Evolutionary conservation across 2,329 filamentous ascomycete species (phyloP).

Genomic region (Metarhizium rileyi): DNA sequence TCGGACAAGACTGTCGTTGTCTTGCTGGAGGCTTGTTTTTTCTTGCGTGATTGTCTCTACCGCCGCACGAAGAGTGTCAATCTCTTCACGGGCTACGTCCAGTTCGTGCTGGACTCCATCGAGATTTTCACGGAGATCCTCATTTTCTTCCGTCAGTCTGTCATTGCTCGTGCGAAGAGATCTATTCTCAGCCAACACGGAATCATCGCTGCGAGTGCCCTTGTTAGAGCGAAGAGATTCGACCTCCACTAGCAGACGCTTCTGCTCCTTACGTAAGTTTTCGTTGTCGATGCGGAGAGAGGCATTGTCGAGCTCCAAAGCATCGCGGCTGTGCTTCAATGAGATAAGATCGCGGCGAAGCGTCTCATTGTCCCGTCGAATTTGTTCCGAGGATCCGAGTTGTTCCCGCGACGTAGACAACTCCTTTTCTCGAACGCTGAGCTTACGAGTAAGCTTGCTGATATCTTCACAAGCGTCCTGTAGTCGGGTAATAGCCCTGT

Average conservation of each 20-base stretch:
- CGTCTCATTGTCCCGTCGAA: slow-evolving; percentile 27
- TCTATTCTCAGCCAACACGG: slow-evolving; percentile 33
- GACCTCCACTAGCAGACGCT: slow-evolving; percentile 28
- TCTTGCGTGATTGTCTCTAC: slow-evolving; percentile 31
- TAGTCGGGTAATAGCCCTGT: slow-evolving; percentile 53
- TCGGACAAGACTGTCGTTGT: slow-evolving; percentile 42
- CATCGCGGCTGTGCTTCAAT: slow-evolving; percentile 28
- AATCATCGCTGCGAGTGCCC: slow-evolving; percentile 30
- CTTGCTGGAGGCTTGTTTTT: slow-evolving; percentile 35
- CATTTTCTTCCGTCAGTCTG: slow-evolving; percentile 31
- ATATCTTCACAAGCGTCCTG: slow-evolving; percentile 51
- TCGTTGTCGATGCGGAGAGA: slow-evolving; percentile 32
- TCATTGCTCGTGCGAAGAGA: slow-evolving; percentile 33
- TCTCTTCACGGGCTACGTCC: slow-evolving; percentile 28
- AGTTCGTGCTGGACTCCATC: slow-evolving; percentile 32
- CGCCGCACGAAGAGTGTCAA: slow-evolving; percentile 29
- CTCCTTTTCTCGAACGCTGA: slow-evolving; percentile 31
- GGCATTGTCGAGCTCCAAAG: slow-evolving; percentile 30
- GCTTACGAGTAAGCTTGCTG: slow-evolving; percentile 36
- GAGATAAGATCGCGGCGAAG: slow-evolving; percentile 31
- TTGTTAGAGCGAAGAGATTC: slow-evolving; percentile 32
- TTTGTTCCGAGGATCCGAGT: slow-evolving; percentile 30
- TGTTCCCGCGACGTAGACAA: slow-evolving; percentile 32
- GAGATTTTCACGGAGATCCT: slow-evolving; percentile 32
- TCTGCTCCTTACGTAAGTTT: slow-evolving; percentile 24